Evolutionary conservation across 2,329 filamentous ascomycete species (phyloP).

Genomic region (Sporothrix variecibatus): DNA sequence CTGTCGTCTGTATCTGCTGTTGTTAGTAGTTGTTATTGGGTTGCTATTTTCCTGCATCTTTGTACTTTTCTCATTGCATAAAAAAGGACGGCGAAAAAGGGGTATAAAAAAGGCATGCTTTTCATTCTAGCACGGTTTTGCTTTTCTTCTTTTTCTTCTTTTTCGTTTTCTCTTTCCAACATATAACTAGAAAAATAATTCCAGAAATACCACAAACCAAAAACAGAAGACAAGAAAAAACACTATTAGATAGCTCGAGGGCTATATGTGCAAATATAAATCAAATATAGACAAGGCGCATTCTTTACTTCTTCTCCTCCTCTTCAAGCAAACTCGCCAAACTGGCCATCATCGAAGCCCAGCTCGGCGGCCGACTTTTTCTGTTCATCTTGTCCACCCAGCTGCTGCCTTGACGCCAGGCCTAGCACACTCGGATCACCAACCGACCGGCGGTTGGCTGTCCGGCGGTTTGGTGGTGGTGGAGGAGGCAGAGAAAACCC

Average conservation of each 20-base stretch:
- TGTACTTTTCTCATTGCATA: not conserved
- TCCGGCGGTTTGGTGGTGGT: slow-evolving; percentile 55
- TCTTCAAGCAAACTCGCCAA: slow-evolving; percentile 72
- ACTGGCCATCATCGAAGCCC: slow-evolving; percentile 85
- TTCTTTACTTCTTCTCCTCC: slow-evolving; percentile 4
- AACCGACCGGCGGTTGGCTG: slow-evolving; percentile 36
- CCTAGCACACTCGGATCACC: slow-evolving; percentile 27
- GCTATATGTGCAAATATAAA: not conserved
- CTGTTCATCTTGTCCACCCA: slow-evolving; percentile 47
- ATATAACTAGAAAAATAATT: not conserved
- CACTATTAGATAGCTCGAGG: not conserved
- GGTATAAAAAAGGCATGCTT: slow-evolving; percentile 6
- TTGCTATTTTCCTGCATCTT: not conserved
- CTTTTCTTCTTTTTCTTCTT: not conserved
- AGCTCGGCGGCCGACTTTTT: slow-evolving; percentile 57
- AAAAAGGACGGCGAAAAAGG: not conserved
- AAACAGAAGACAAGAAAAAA: not conserved
- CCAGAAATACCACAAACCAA: not conserved
- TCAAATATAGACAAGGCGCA: not conserved
- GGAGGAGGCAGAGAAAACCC: slow-evolving; percentile 58
- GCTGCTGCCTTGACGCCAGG: slow-evolving; percentile 16
- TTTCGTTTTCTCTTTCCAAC: not conserved
- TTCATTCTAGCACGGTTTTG: not conserved
- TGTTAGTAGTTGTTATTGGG: not conserved
- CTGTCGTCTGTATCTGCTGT: not conserved